Percentiles rank a stretch among this genome's conserved stretches.
phyloP scores from a whole-genome alignment of 192 early-diverging fungal species.

The Hyaloraphidium curvatum region DNA sequence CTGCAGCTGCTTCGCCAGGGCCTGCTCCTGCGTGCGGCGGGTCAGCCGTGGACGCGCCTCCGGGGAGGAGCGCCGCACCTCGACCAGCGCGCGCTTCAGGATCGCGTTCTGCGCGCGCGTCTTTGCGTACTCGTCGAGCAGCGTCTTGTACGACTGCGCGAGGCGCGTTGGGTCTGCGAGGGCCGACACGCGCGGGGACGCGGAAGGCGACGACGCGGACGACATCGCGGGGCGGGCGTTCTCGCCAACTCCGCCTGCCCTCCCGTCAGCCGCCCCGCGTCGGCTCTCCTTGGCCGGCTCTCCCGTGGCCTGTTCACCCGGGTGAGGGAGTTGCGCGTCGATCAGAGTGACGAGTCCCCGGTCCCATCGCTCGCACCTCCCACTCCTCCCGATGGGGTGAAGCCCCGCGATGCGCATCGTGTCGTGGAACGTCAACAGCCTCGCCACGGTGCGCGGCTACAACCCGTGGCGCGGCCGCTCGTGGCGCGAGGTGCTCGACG shows the following conservation, averaged over 20 bases:
- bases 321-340: too few species aligned
- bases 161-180: too few species aligned
- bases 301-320: too few species aligned
- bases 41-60: not conserved
- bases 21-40: not conserved
- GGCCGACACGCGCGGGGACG: too few species aligned
- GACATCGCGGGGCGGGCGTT: too few species aligned
- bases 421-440: slow-evolving; percentile 42
- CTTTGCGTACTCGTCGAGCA: not conserved
- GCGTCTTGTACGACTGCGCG: not conserved
- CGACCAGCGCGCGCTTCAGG: not conserved
- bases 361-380: too few species aligned
- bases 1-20: not conserved
- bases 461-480: slow-evolving; percentile 5
- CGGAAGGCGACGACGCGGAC: too few species aligned
- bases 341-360: too few species aligned
- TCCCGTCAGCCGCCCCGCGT: too few species aligned
- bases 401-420: slow-evolving; percentile 25
- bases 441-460: slow-evolving; percentile 8
- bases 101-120: not conserved
- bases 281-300: too few species aligned
- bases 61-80: not conserved
- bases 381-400: not conserved
- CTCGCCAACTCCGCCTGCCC: too few species aligned
- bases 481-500: slow-evolving; percentile 16